Base-by-base conservation (phyloP, 2,329 filamentous ascomycete species). In the Cercospora janseana region DNA sequence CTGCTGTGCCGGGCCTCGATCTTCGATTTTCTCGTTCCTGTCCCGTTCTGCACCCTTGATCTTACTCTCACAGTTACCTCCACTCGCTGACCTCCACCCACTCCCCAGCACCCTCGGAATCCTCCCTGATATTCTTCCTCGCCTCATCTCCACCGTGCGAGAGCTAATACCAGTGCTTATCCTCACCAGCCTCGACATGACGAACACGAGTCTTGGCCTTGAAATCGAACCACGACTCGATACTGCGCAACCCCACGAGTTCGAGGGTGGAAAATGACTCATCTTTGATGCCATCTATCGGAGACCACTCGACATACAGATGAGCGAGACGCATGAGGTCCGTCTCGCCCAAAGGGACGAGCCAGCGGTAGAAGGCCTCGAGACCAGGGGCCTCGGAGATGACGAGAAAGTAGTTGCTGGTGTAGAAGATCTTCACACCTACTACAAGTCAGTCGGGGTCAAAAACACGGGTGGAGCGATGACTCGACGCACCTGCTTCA, bases 401-500 rank as follows among this genome's bases (percentile, higher is more conserved):
- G 0, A 31, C 40, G 12, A 43, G 3, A 15, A 43, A 43, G 4
- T 28, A 16, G 40, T 43, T 43, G 13, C 18, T n/a, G 1, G 20
- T 26, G 26, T 43, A 29, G 26, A 43, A 43, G 24, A 24, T 15
- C 8, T 43, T 29, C 12, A 43, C 23, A 27, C 40, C 40, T 38
- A 9, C 5, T 6, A 5, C 2, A 24, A 3, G 12, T 24, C 3
- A 38, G 20, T 3, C 13, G 4, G 6, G 1, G 12, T 13, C 24
- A 20, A 37, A 21, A 13, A 31, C 12, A 23, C 13, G n/a, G 10
- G 10, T 23, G 5, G 4, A 3, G 16, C 3, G 2, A 2, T n/a
- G 32, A 6, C 15, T 4, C 12, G 12, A 15, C 35, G 13, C 10
- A 24, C 46, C 45, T 34, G 49, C 46, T n/a, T 9, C 29, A 9